Evolutionary conservation across 2,329 filamentous ascomycete species (phyloP).

Genomic region (Cucurbitaria berberidis): DNA sequence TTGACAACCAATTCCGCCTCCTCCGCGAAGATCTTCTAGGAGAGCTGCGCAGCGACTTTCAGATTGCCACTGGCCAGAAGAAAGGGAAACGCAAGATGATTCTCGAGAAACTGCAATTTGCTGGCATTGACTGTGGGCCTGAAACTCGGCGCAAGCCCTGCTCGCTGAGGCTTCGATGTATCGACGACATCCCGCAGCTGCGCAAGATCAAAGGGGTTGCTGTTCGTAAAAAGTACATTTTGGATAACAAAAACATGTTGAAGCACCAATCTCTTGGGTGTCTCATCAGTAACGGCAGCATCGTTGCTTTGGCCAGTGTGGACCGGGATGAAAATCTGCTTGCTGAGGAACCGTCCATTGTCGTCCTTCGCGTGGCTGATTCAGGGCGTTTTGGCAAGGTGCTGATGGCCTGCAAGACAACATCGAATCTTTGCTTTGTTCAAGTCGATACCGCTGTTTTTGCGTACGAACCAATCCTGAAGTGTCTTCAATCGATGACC

Average conservation of each 20-base stretch:
- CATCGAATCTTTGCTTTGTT: constrained; percentile 56
- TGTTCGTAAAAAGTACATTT: constrained; percentile 56
- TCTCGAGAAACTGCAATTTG: constrained; percentile 51
- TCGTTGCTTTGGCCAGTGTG: constrained; percentile 67
- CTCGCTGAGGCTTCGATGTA: constrained; percentile 52
- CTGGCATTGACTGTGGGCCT: constrained; percentile 47
- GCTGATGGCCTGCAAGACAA: constrained; percentile 45
- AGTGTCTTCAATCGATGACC: constrained; percentile 62
- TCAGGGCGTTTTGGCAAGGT: constrained; percentile 54
- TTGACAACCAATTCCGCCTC: constrained; percentile 76
- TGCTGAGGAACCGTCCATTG: constrained; percentile 50
- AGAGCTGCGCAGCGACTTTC: constrained; percentile 68
- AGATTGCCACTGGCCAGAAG: constrained; percentile 58
- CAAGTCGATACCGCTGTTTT: constrained; percentile 71
- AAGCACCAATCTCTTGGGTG: constrained; percentile 68
- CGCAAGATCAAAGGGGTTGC: constrained; percentile 22
- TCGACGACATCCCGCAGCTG: constrained; percentile 56
- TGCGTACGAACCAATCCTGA: constrained; percentile 70
- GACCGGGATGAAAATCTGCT: constrained; percentile 60
- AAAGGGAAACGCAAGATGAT: constrained; percentile 51
- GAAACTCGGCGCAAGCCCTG: constrained; percentile 37
- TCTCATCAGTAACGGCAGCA: constrained; percentile 57
- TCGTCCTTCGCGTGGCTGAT: constrained; percentile 62
- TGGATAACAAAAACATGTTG: constrained; percentile 56
- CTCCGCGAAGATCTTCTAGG: constrained; percentile 73